Evolutionary conservation across 192 early-diverging fungal species (phyloP), one percentile per base, ranked within the genome.

Genomic region (Oehlia diaphana): DNA sequence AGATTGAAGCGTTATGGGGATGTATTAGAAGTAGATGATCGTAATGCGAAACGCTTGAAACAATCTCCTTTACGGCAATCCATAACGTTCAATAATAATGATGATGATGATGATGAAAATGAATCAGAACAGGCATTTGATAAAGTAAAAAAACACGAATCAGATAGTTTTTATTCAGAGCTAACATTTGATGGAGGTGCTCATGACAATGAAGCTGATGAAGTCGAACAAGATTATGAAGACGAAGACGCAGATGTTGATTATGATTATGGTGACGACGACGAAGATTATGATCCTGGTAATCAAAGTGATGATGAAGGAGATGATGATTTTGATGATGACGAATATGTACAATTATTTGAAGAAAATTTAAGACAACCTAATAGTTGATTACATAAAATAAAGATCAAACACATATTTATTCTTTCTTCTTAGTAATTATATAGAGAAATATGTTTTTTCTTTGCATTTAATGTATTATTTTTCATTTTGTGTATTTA

Each of bases 281-380:
- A 35, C 3, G n/a, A 75, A 23, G 72, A 73, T 72, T 61, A 35
- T 35, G 76, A 78, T 47, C 44, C 58, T 49, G 76, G 50, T 28
- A 53, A 50, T 68, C 58, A 35, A 68, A 75, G 74, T 67, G 66
- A 68, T 39, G 76, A 78, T 67, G 76, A 53, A 67, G 63, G 35
- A 26, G 63, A 63, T 19, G 74, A 75, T 75, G 61, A 64, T 37
- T 35, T 72, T 63, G 61, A 63, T 44, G 63, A 76, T 39, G 74
- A 76, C 13, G 63, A 76, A 44, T 42, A 58, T 44, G 75, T 19
- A 37, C 35, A 65, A 21, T 61, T 66, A 26, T 76, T 74, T 58
- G 58, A 74, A 19, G 73, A 74, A 70, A 39, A 39, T 9, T 42
- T 70, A 70, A 70, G 16, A n/a, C 33, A 70, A 23, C 50, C 50